These are phyloP conservation scores for Blastobotrys apis DNA, from an alignment of 1,139 yeast genomes.

Conservation along the genomic window DNA sequence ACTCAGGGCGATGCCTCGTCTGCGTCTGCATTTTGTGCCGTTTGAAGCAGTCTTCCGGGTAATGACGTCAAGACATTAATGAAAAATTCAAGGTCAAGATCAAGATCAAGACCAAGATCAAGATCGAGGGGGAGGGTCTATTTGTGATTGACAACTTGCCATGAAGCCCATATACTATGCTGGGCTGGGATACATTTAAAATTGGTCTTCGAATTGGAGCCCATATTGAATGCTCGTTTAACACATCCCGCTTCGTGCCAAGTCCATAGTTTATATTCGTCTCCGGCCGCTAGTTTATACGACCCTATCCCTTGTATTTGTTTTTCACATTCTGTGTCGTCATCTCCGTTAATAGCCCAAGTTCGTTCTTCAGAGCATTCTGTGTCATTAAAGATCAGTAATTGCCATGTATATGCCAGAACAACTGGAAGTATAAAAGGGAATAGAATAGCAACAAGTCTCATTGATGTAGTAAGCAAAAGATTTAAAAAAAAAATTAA, in stretches of 20 bases:
- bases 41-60: no score
- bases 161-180: constrained; percentile 2
- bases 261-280: constrained; percentile 6
- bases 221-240: constrained; percentile 5
- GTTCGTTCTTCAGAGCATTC: constrained; percentile 1
- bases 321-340: constrained; percentile 2
- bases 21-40: no score
- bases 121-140: no score
- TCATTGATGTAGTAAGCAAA: no score
- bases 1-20: no score
- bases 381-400: constrained; percentile 4
- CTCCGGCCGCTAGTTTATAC: not conserved
- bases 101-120: no score
- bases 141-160: constrained; percentile 6
- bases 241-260: constrained; percentile 4
- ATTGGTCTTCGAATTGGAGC: not conserved
- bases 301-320: not conserved
- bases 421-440: no score
- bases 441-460: not conserved
- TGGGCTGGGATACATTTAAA: not conserved
- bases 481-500: no score
- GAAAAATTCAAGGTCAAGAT: no score
- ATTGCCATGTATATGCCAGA: constrained; percentile 10
- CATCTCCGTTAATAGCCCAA: constrained; percentile 10
- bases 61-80: not conserved